These are phyloP conservation scores for Gorgonomyces haynaldii DNA, from an alignment of 192 early-diverging fungal species.

Conservation along the genomic window DNA sequence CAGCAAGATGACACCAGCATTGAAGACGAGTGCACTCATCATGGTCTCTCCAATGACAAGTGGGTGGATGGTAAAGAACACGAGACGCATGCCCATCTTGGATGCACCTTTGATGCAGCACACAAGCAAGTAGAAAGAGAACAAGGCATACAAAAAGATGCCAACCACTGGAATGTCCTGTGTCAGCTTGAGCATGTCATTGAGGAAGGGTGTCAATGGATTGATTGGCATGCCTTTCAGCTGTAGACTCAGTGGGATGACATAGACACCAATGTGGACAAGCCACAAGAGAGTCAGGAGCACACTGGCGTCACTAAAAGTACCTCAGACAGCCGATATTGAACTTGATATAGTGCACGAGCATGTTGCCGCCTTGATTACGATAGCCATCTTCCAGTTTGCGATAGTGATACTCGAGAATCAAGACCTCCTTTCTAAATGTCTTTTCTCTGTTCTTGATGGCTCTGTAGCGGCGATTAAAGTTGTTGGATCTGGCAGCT, in stretches of 20 bases:
- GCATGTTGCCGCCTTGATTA: constrained; percentile 39
- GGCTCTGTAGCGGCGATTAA: constrained; percentile 22
- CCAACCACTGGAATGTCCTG: constrained; percentile 43
- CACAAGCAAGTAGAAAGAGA: constrained; percentile 42
- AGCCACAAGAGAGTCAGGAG: constrained; percentile 44
- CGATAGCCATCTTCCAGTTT: constrained; percentile 39
- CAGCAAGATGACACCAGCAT: constrained; percentile 43
- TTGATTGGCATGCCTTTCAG: constrained; percentile 8
- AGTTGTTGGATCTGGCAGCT: constrained; percentile 19
- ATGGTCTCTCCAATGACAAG: constrained; percentile 45
- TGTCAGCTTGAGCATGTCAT: constrained; percentile 36
- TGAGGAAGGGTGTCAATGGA: constrained; percentile 36
- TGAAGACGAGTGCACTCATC: constrained; percentile 51
- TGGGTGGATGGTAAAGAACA: constrained; percentile 48
- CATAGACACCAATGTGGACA: constrained; percentile 43
- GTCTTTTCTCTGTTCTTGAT: constrained; percentile 37
- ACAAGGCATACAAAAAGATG: constrained; percentile 42
- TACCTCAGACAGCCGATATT: constrained; percentile 36
- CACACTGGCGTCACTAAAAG: constrained; percentile 12
- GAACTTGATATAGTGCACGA: constrained; percentile 33
- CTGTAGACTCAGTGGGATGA: constrained; percentile 31
- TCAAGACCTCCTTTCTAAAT: constrained; percentile 46
- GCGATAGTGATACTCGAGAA: constrained; percentile 47
- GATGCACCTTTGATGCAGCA: constrained; percentile 47
- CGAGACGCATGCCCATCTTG: constrained; percentile 44